phyloP scores from a whole-genome alignment of 371 early-diverging fungal genomes.

The Basidiobolus heterosporus region DNA sequence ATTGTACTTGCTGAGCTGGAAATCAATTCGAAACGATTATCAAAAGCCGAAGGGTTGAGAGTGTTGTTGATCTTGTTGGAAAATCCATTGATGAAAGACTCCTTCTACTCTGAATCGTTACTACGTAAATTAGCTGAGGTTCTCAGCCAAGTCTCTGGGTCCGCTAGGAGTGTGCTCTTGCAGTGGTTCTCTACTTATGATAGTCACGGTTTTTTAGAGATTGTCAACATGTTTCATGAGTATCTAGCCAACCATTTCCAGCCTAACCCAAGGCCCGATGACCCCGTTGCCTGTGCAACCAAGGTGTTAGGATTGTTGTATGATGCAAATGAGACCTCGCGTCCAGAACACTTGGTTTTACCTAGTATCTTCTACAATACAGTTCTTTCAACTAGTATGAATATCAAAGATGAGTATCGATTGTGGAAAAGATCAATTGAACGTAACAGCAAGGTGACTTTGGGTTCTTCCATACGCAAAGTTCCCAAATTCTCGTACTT shows the following conservation, averaged over 20 bases:
- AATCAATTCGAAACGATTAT: not conserved
- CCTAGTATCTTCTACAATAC: slow-evolving; percentile 29
- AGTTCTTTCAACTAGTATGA: slow-evolving; percentile 25
- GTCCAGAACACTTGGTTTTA: not conserved
- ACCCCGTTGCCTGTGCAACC: too few relatives aligned
- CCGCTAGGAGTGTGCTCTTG: not conserved
- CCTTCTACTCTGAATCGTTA: not conserved
- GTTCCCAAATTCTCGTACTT: slow-evolving; percentile 35
- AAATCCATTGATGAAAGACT: not conserved
- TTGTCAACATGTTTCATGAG: not conserved
- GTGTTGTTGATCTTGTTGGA: not conserved
- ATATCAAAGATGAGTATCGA: slow-evolving; percentile 56
- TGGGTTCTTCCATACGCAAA: not conserved
- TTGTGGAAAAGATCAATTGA: slow-evolving; percentile 21
- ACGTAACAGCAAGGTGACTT: not conserved
- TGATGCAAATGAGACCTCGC: too few relatives aligned
- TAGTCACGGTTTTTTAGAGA: not conserved
- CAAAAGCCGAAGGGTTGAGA: not conserved
- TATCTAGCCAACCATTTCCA: not conserved
- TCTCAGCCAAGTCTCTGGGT: not conserved
- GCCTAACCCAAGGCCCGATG: too few relatives aligned
- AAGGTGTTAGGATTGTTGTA: too few relatives aligned
- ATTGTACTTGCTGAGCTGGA: not conserved
- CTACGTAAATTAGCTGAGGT: not conserved
- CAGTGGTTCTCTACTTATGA: not conserved